Evolutionary conservation across 306 rosid species (phyloP), one percentile per base, ranked within the genome.

Genomic region (Vicia faba): DNA sequence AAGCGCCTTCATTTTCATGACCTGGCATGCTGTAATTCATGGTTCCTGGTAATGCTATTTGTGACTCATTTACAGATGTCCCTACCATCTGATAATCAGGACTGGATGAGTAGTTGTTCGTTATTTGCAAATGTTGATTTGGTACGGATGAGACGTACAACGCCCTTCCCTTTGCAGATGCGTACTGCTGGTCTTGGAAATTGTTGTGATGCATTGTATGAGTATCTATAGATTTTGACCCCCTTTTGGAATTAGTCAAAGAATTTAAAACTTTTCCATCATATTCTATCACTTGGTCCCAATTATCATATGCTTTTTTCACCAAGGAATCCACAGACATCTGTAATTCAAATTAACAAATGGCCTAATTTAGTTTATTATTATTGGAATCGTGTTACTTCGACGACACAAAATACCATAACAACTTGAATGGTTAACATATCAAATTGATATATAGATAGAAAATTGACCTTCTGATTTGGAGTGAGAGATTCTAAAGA

Each of bases 241-340:
- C 83, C 67, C 78, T 76, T 75, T 66, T 78, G 12, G 79, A 33
- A 51, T 55, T 71, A 7, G 71, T 43, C 0, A 82, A 64, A 39
- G 89, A 79, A 70, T 66, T 83, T 25, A 89, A 68, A 54, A 85
- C 79, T 80, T 87, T 74, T 8, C 87, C 86, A 66, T 91, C 90
- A 66, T 88, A 91, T 81, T 91, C 97, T 36, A 80, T 53, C 40
- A 86, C 93, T 75, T 83, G 91, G 50, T 88, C 82, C 97, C 97
- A 88, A 64, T 86, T 88, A n/a, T 88, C 91, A 60, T 91, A 91
- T 11, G 96, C 96, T 69, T 83, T 86, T 82, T 76, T 91, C 79
- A 84, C 88, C 64, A 84, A 74, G 54, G 87, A 74, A 79, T 91
- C 97, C 71, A 90, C 95, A 15, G 89, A 86, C 77, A 88, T 76